These are phyloP conservation scores for Ambrosia hybrid DNA, from an alignment of 140 eudicot genomes.

Conservation along the genomic window DNA sequence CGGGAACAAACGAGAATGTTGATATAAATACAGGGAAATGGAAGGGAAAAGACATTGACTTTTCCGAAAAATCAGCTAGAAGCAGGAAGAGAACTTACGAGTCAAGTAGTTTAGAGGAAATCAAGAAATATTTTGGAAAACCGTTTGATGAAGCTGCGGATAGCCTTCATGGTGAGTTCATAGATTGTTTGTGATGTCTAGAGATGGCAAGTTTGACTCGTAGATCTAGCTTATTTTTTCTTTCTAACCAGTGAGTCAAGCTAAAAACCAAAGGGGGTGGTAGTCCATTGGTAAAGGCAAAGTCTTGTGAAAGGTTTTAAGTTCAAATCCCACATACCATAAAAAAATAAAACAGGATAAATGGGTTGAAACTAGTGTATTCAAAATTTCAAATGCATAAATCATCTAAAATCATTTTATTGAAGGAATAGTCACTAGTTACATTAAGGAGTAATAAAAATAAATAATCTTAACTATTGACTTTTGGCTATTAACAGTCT, in stretches of 20 bases:
- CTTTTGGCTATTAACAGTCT: too few species aligned
- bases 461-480: too few species aligned
- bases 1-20: neutral
- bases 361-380: neutral
- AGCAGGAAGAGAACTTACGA: conserved; percentile 6
- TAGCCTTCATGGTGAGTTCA: conserved; percentile 16
- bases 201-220: neutral
- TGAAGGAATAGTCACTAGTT: neutral
- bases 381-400: neutral
- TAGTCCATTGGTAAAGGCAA: too few species aligned
- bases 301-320: neutral
- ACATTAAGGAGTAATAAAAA: neutral
- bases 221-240: neutral
- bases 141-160: conserved; percentile 14
- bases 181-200: conserved; percentile 12
- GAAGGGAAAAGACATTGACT: neutral
- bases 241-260: too few species aligned
- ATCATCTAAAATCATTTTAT: neutral
- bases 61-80: neutral
- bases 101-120: neutral
- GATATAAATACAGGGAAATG: too few species aligned
- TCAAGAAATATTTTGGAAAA: conserved; percentile 10
- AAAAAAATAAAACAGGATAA: neutral
- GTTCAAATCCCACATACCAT: too few species aligned
- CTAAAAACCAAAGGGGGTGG: too few species aligned